phyloP scores from a whole-genome alignment of 2,329 filamentous ascomycete species.

The Kalmusia sp. region DNA sequence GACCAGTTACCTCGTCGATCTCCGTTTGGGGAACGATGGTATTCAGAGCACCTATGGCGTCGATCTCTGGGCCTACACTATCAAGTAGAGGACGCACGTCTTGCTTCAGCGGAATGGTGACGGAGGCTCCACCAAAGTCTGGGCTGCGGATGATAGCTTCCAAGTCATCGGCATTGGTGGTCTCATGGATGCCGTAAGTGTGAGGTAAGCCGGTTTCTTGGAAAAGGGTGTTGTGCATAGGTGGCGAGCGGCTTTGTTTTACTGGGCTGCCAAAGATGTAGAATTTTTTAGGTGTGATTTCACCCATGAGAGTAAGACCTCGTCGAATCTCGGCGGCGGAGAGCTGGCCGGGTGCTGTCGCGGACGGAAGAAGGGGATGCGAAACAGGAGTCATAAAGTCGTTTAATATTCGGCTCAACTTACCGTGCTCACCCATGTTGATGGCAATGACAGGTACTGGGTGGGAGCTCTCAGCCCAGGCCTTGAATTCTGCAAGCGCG shows the following conservation, averaged over 20 bases:
- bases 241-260: constrained; percentile 80
- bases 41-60: constrained; percentile 89
- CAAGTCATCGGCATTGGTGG: constrained; percentile 66
- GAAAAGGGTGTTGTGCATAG: constrained; percentile 89
- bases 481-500: constrained; percentile 80
- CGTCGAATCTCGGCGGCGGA: constrained; percentile 87
- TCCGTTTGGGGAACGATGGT: constrained; percentile 74
- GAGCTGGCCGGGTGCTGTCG: constrained; percentile 91
- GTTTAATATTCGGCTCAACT: constrained; percentile 89
- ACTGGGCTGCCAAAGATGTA: constrained; percentile 90
- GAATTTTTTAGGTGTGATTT: constrained; percentile 78
- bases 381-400: constrained; percentile 93
- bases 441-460: constrained; percentile 88
- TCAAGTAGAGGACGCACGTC: constrained; percentile 85
- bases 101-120: constrained; percentile 94
- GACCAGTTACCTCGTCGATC: constrained; percentile 47
- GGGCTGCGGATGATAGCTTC: constrained; percentile 70
- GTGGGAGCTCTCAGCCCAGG: constrained; percentile 74
- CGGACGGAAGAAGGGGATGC: constrained; percentile 86
- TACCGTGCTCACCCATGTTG: constrained; percentile 90
- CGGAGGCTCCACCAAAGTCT: constrained; percentile 89
- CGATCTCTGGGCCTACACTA: constrained; percentile 78
- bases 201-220: constrained; percentile 79
- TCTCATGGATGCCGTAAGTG: constrained; percentile 78
- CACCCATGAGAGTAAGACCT: constrained; percentile 78